phyloP scores from a whole-genome alignment of 257 asterid species.

The Plantago elongata region DNA sequence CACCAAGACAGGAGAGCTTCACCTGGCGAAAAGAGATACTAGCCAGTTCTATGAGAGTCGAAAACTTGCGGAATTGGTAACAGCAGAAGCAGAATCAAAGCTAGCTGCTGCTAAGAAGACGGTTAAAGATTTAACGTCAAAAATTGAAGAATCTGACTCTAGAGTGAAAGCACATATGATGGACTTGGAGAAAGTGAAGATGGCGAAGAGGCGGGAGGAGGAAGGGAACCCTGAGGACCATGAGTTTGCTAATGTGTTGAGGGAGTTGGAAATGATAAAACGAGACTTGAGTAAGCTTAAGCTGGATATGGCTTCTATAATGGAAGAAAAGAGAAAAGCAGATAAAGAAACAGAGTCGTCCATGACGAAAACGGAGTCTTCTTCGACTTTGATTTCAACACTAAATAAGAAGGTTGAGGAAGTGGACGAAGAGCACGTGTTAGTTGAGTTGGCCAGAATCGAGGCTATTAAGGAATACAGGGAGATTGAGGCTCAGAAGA shows the following conservation, averaged over 20 bases:
- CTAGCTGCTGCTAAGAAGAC: slow-evolving; percentile 47
- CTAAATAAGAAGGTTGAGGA: slow-evolving; percentile 58
- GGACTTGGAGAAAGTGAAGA: slow-evolving; percentile 43
- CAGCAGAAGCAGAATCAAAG: slow-evolving; percentile 45
- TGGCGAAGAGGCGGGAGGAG: slow-evolving; percentile 27
- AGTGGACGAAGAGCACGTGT: slow-evolving; percentile 67
- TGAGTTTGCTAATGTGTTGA: slow-evolving; percentile 36
- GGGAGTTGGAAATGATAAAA: slow-evolving; percentile 55
- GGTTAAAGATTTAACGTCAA: slow-evolving; percentile 35
- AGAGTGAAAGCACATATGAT: slow-evolving; percentile 29
- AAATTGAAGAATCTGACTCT: slow-evolving; percentile 49
- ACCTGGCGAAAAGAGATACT: slow-evolving; percentile 39
- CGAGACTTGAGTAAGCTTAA: slow-evolving; percentile 62
- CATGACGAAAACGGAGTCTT: slow-evolving; percentile 27
- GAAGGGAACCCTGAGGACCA: slow-evolving; percentile 23
- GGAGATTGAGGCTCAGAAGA: slow-evolving; percentile 49
- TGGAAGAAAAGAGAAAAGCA: slow-evolving; percentile 57
- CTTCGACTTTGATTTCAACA: slow-evolving; percentile 29
- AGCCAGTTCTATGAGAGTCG: slow-evolving; percentile 30
- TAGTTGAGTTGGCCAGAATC: slow-evolving; percentile 83
- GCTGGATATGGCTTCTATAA: slow-evolving; percentile 65
- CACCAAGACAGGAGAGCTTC: slow-evolving; percentile 46
- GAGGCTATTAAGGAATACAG: slow-evolving; percentile 68
- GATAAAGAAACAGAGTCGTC: slow-evolving; percentile 40
- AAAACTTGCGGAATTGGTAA: slow-evolving; percentile 30